Conservation (phyloP, 768 basidiomycete genomes). For the Jaapia argillacea region DNA sequence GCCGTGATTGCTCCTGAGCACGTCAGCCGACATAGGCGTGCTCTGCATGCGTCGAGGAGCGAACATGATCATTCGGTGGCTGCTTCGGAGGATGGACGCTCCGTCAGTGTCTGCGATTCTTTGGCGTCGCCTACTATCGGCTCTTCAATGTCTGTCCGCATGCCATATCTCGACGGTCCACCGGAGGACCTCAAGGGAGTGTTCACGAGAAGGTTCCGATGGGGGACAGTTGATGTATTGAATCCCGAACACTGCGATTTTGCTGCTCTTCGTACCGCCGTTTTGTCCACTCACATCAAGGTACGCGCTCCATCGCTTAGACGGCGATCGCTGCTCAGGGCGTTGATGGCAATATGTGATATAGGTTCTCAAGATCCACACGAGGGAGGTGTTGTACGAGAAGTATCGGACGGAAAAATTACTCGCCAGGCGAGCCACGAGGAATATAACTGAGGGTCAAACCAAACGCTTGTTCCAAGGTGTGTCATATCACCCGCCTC, state of each 20-base stretch:
- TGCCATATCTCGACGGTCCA: conserved; percentile 37
- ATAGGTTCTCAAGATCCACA: conserved; percentile 73
- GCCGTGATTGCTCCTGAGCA: conserved; percentile 71
- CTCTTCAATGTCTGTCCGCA: conserved; percentile 11
- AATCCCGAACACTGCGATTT: conserved; percentile 86
- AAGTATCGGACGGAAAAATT: conserved; percentile 88
- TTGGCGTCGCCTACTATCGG: conserved; percentile 12
- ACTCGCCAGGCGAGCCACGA: conserved; percentile 75
- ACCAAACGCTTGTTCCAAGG: conserved; percentile 67
- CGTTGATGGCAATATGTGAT: conserved; percentile 1
- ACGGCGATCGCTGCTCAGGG: too few species aligned
- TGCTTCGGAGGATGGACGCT: conserved; percentile 34
- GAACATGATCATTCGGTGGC: too few species aligned
- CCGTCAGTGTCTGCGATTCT: conserved; percentile 23
- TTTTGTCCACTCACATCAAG: conserved; percentile 80
- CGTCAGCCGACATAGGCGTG: conserved; percentile 25
- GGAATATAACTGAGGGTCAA: conserved; percentile 67
- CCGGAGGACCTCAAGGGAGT: conserved; percentile 65
- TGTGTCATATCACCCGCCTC: conserved; percentile 17
- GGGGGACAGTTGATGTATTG: conserved; percentile 85
- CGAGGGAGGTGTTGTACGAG: conserved; percentile 88
- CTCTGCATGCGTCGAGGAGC: conserved; percentile 17
- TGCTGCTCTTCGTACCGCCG: conserved; percentile 70
- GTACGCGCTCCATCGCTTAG: conserved; percentile 29
- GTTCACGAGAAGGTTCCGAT: conserved; percentile 72